phyloP scores from a whole-genome alignment of 441 rosid genomes.

The Corymbia calophylla region DNA sequence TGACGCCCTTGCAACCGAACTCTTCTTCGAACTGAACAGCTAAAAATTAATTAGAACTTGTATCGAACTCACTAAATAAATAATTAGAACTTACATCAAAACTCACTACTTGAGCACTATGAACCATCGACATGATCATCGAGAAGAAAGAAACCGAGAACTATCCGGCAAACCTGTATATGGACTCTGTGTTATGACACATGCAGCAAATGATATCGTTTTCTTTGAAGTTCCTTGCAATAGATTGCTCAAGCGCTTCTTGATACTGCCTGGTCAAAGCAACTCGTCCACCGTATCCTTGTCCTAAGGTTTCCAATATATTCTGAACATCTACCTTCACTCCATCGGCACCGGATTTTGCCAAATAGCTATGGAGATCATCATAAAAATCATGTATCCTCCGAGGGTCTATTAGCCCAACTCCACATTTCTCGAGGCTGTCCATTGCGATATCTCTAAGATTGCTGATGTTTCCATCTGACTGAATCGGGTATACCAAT shows the following conservation, averaged over 20 bases:
- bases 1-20: neutral
- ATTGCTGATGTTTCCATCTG: slow-evolving; percentile 57
- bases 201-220: neutral
- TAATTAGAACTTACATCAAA: neutral
- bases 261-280: slow-evolving; percentile 31
- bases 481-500: slow-evolving; percentile 46
- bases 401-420: slow-evolving; percentile 49
- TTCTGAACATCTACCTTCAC: slow-evolving; percentile 73
- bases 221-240: neutral
- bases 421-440: slow-evolving; percentile 59
- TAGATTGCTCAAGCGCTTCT: neutral
- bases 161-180: neutral
- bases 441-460: slow-evolving; percentile 40
- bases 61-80: neutral
- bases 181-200: neutral
- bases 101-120: neutral
- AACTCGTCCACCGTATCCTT: slow-evolving; percentile 55
- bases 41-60: neutral
- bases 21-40: neutral
- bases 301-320: slow-evolving; percentile 52
- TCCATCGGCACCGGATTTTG: slow-evolving; percentile 48
- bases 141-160: neutral
- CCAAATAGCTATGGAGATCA: slow-evolving; percentile 61
- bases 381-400: slow-evolving; percentile 44
- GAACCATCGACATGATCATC: neutral